These are phyloP conservation scores for Solanum corneliomulleri DNA, from an alignment of 257 asterid genomes.

Conservation along the genomic window DNA sequence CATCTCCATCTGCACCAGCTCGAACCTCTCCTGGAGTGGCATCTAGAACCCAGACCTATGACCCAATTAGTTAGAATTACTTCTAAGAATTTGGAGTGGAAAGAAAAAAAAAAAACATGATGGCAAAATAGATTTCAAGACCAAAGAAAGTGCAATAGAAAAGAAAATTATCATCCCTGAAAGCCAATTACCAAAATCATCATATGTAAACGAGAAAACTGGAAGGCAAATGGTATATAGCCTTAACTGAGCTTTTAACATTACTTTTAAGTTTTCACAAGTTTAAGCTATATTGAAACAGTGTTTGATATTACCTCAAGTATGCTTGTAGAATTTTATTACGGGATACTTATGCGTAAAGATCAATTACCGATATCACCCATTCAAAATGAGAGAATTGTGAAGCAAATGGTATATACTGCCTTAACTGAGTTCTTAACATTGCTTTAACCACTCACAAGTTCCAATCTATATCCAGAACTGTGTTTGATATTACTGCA, in stretches of 20 bases:
- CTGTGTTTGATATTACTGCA: not conserved
- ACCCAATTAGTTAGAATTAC: not conserved
- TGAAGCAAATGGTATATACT: not conserved
- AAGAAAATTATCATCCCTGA: not conserved
- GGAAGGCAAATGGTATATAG: not conserved
- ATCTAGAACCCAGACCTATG: slow-evolving; percentile 92
- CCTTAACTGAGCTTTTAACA: not conserved
- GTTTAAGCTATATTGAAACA: not conserved
- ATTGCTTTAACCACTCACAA: not conserved
- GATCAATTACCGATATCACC: not conserved
- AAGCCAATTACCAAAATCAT: not conserved
- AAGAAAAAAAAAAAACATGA: not conserved
- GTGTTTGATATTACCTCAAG: not conserved
- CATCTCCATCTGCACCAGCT: slow-evolving; percentile 94
- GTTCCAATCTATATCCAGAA: not conserved
- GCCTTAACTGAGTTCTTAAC: not conserved
- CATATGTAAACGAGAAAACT: not conserved
- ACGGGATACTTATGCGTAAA: slow-evolving; percentile 15
- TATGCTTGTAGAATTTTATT: not conserved
- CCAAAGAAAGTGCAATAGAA: not conserved
- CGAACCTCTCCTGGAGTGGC: slow-evolving; percentile 97
- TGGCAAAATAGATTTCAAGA: not conserved
- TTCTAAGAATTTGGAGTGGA: not conserved
- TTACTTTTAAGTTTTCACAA: not conserved
- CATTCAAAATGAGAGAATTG: not conserved